Percentiles rank a stretch among this genome's conserved stretches.
Evolutionary conservation across 225 moss, liverwort and hornwort genomes (phyloP).

Genomic region (Thuidium tamariscinum): DNA sequence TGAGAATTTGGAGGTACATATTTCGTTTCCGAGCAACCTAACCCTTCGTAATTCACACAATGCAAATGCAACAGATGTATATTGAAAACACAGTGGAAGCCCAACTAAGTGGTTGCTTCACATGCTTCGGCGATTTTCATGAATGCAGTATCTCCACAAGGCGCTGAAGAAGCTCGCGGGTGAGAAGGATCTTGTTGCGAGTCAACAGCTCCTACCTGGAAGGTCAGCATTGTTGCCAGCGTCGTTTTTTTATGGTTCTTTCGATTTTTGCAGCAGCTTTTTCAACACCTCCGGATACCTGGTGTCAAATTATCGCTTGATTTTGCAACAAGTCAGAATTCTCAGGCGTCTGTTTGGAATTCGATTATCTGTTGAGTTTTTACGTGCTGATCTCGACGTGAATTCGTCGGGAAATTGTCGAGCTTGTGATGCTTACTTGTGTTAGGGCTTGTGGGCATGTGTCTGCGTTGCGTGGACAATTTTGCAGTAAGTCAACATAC

Average conservation of each 20-base stretch:
- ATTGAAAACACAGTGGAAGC: too few relatives aligned
- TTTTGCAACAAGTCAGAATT: neutral
- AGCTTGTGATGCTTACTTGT: neutral
- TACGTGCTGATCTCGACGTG: neutral
- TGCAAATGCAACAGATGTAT: neutral
- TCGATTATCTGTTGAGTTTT: neutral
- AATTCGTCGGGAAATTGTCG: neutral
- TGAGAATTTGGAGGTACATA: slow-evolving; percentile 35
- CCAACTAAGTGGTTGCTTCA: neutral
- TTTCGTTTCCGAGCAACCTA: neutral
- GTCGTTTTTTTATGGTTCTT: too few relatives aligned
- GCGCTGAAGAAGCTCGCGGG: slow-evolving; percentile 42
- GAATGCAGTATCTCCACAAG: slow-evolving; percentile 32
- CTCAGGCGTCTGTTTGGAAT: neutral
- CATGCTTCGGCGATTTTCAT: neutral
- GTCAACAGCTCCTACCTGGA: slow-evolving; percentile 19
- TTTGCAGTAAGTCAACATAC: slow-evolving; percentile 23
- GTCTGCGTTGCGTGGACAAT: neutral
- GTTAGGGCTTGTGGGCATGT: slow-evolving; percentile 1
- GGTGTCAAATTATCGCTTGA: neutral
- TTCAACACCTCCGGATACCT: too few relatives aligned
- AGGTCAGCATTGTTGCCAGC: slow-evolving; percentile 12
- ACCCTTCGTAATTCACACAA: neutral
- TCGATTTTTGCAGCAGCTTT: too few relatives aligned
- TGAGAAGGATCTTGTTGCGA: slow-evolving; percentile 29